Base-by-base conservation (phyloP, 306 rosid genomes). In the Medicago lupulina region DNA sequence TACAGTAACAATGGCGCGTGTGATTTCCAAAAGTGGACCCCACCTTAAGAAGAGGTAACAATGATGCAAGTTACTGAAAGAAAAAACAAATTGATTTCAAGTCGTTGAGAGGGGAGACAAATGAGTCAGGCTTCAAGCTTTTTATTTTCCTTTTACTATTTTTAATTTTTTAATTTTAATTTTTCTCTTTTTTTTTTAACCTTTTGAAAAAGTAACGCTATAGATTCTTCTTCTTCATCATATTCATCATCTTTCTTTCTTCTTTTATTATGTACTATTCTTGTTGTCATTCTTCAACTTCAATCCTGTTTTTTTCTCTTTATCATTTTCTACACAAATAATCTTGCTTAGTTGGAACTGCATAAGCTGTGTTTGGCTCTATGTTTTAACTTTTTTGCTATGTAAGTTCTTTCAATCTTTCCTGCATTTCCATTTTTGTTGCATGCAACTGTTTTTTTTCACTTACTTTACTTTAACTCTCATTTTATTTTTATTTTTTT, bases 41-140 rank as follows among this genome's bases (percentile, higher is more conserved):
- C 69, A 44, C 73, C 43, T 49, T 3, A 5, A n/a, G 40, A 28
- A 54, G 49, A 17, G 66, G 80, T 71, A 70, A 70, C 67, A 77
- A 80, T 77, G 85, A 79, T 77, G 79, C 49, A 55, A 18, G 77
- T 78, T 70, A 61, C 38, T 3, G 46, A 69, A 65, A 64, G 31
- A 28, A 65, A 74, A 64, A 65, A 71, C 64, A 53, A 31, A 12
- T 71, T 74, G 61, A 72, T 79, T 82, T 81, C 83, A 81, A 82
- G 85, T 80, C 87, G 90, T 83, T 84, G 86, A 44, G 83, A 79
- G 63, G 73, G 85, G 85, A 83, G 91, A 89, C 91, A 89, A 80
- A 62, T 78, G 72, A 86, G 92, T 80, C 93, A 76, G 90, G 70
- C 15, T 76, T n/a, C 34, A 25, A 41, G 62, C 70, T 73, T 59